These are phyloP conservation scores for Xylogone sp. DNA, from an alignment of 2,329 filamentous ascomycete genomes.

Conservation along the genomic window DNA sequence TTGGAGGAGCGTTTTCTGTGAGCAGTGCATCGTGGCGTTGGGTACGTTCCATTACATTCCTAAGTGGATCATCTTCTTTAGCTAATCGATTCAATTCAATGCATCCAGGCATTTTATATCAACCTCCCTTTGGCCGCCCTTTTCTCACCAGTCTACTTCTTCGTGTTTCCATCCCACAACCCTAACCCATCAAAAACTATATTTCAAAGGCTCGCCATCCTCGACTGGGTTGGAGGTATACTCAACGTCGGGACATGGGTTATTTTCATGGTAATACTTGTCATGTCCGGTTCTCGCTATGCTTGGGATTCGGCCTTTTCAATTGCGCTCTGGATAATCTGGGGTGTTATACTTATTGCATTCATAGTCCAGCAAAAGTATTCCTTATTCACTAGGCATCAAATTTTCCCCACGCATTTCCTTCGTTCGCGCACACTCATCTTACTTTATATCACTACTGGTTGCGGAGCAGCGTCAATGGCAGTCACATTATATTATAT, in stretches of 20 bases:
- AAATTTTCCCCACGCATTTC: slow-evolving; percentile 4
- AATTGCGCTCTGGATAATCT: slow-evolving; percentile 34
- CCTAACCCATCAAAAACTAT: neutral
- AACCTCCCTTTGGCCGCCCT: slow-evolving; percentile 31
- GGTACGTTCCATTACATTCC: neutral
- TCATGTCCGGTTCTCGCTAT: slow-evolving; percentile 17
- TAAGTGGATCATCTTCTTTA: neutral
- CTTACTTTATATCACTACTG: neutral
- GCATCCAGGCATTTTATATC: slow-evolving; percentile 21
- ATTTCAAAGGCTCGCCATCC: slow-evolving; percentile 3
- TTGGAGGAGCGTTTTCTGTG: slow-evolving; percentile 32
- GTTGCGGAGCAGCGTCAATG: neutral
- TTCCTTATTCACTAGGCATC: slow-evolving; percentile 4
- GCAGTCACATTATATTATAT: slow-evolving; percentile 14
- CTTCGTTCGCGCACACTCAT: neutral
- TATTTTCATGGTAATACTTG: slow-evolving; percentile 18
- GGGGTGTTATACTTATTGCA: slow-evolving; percentile 26
- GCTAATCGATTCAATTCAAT: neutral
- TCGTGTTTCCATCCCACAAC: slow-evolving; percentile 3
- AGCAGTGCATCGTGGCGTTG: slow-evolving; percentile 13
- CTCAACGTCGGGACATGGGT: slow-evolving; percentile 18
- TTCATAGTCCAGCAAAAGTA: slow-evolving; percentile 9
- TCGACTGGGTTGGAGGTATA: slow-evolving; percentile 28
- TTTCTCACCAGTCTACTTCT: slow-evolving; percentile 7
- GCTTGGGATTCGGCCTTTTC: slow-evolving; percentile 11